Evolutionary conservation across 1,284 basidiomycete species (phyloP), one percentile per base, ranked within the genome.

Genomic region (Cryptococcus sp.): DNA sequence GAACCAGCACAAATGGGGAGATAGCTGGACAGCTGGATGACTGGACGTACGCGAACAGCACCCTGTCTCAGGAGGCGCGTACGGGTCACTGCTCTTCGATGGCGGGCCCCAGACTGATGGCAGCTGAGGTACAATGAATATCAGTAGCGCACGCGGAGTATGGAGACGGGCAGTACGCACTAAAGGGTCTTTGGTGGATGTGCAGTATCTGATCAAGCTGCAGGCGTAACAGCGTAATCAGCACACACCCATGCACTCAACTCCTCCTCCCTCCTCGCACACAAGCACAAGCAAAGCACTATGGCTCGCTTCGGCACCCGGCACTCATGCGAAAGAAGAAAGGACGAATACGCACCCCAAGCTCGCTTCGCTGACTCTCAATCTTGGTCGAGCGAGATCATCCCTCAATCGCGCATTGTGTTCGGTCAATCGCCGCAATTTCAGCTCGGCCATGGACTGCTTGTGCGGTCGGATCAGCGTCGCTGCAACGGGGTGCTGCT

Each of bases 91-190:
- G 63, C 85, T 84, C 80, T 91, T 93, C 73, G 84, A 86, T 35
- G 93, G 85, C 19, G 90, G 88, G n/a, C 94, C 93, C 94, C 94
- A 96, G 45, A 95, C 88, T 38, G 88, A 90, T 4, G 92, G 91
- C 47, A 91, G 85, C 89, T 90, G 73, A 20, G 44, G 16, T 20
- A 25, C 39, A 38, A 44, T 50, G 45, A 25, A 31, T 20, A 15
- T 31, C 68, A 68, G 48, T 60, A 45, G 60, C 56, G 22, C 20
- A 44, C 25, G 47, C 22, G 8, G n/a, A 45, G 42, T 10, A 23
- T 17, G 8, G 47, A 48, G 40, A 13, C 35, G 27, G 27, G 40
- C 46, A 31, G 41, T 3, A 83, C 85, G 66, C 72, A 90, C 88
- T 62, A 94, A 84, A 70, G 88, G 90, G 79, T 96, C 93, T 71